Base-by-base conservation (phyloP, 805 yeast genomes). In the Saccharomycopsis javanensis region DNA sequence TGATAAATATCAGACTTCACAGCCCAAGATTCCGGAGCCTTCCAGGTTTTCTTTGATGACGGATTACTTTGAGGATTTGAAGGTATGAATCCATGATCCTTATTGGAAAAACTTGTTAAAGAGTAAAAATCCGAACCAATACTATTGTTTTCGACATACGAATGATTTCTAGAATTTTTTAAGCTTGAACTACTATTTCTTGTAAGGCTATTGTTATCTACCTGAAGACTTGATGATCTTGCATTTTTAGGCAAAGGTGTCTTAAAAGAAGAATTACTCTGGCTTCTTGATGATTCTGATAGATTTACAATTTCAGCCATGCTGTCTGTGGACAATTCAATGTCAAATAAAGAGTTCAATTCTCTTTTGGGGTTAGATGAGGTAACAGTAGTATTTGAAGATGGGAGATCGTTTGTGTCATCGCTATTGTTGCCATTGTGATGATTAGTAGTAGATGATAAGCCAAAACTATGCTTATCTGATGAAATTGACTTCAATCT, bases 21-120 rank as follows among this genome's bases (percentile, higher is more conserved):
- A 55, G 74, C 79, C 79, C 79, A 76, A 57, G 75, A 70, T 61
- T 76, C 79, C 0, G 79, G 79, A 1, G 79, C 78, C 51, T 65
- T 69, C 79, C 79, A 76, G 4, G 66, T 62, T 0, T 65, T 65
- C 6, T 58, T 50, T 11, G 54, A 18, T 2, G 55, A n/a, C 13
- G 56, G 46, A 38, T 27, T 27, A 4, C 25, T 37, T 15, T 51
- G 38, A 11, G 11, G 34, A 20, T n/a, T n/a, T n/a, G 18, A n/a
- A 6, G 33, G 27, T 18, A 23, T 23, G 8, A 34, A 23, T n/a
- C 18, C 35, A 28, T 20, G 15, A n/a, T 30, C 34, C 11, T 18
- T 30, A 20, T 16, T 27, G 5, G 33, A 4, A 11, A n/a, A 28
- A 4, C 51, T 11, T 23, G 35, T 6, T 23, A 37, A 1, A 23